phyloP scores from a whole-genome alignment of 768 basidiomycete genomes.

The Mycena alexandri region DNA sequence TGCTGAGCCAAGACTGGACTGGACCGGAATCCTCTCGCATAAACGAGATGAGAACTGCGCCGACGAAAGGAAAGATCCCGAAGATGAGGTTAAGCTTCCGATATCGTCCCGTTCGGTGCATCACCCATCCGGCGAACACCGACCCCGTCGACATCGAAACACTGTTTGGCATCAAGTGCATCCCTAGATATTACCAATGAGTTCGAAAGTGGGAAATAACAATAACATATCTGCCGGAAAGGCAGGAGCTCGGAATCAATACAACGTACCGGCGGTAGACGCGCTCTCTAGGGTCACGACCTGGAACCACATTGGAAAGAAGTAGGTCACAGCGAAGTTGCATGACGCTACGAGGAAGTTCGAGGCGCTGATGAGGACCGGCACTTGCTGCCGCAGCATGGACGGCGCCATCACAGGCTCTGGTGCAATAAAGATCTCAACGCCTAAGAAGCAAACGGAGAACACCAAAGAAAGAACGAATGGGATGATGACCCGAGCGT shows the following conservation, averaged over 20 bases:
- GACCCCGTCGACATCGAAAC: constrained; percentile 70
- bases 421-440: constrained; percentile 73
- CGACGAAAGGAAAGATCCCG: constrained; percentile 72
- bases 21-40: constrained; percentile 60
- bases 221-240: neutral
- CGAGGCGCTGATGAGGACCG: constrained; percentile 77
- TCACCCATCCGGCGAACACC: constrained; percentile 77
- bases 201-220: too few relatives aligned
- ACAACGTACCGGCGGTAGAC: constrained; percentile 69
- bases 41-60: constrained; percentile 55
- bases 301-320: constrained; percentile 89
- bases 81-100: constrained; percentile 71
- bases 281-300: constrained; percentile 79
- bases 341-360: constrained; percentile 82
- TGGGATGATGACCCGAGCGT: constrained; percentile 66
- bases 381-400: constrained; percentile 74
- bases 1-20: constrained; percentile 63
- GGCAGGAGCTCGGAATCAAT: neutral
- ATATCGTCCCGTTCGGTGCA: constrained; percentile 75
- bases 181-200: constrained; percentile 47
- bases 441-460: constrained; percentile 66
- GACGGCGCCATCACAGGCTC: constrained; percentile 82
- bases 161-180: constrained; percentile 69
- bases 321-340: constrained; percentile 84
- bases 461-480: constrained; percentile 59